A percentile compares a stretch with the other conserved stretches of the same genome.
phyloP scores from a whole-genome alignment of 2,329 filamentous ascomycete species.

The Fusarium sp. region DNA sequence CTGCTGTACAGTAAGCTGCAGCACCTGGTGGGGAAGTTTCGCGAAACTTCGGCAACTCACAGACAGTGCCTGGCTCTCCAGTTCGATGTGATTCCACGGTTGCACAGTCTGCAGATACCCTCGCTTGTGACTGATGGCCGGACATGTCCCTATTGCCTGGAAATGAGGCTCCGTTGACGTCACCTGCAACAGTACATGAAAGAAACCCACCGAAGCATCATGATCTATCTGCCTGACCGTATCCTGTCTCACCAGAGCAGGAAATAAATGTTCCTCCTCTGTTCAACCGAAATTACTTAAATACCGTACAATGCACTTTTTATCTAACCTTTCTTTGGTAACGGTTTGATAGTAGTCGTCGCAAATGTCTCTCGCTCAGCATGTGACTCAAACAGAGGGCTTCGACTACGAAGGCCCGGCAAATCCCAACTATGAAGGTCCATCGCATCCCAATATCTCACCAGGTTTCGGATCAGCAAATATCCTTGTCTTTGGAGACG shows the following conservation, averaged over 20 bases:
- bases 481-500: neutral
- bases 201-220: constrained; percentile 24
- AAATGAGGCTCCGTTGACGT: constrained; percentile 32
- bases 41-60: constrained; percentile 22
- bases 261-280: neutral
- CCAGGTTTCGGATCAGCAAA: neutral
- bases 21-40: constrained; percentile 24
- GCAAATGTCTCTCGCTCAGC: constrained; percentile 59
- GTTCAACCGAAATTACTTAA: too few species aligned
- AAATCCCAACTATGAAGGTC: constrained; percentile 35
- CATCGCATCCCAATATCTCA: neutral
- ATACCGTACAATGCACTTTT: too few species aligned
- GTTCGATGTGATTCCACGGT: constrained; percentile 8
- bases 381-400: constrained; percentile 58
- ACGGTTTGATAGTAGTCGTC: too few species aligned
- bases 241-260: neutral
- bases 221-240: constrained; percentile 22
- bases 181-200: constrained; percentile 10
- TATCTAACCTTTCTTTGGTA: too few species aligned
- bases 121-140: constrained; percentile 19
- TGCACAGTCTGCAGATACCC: constrained; percentile 6
- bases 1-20: too few species aligned
- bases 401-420: constrained; percentile 56
- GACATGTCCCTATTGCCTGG: neutral
- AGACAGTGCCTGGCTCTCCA: constrained; percentile 18